These are phyloP conservation scores for Beauveria scarabaeidicola DNA, from an alignment of 2,329 filamentous ascomycete species.

Conservation along the genomic window DNA sequence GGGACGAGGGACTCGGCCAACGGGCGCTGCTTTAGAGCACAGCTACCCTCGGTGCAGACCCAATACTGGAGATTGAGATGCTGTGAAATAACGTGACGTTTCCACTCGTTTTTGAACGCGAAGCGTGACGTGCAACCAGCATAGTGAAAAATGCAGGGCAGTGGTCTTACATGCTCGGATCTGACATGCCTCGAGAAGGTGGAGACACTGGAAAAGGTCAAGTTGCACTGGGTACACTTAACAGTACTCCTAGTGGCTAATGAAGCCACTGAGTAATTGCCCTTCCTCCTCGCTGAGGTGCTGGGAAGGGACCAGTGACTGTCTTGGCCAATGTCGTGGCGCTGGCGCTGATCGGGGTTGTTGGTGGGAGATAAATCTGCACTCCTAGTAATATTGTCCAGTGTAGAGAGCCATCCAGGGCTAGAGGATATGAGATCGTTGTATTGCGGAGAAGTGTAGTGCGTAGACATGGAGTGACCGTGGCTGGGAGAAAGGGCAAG, in stretches of 20 bases:
- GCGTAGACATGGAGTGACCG: no score
- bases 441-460: not conserved
- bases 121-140: constrained; percentile 71
- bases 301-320: not conserved
- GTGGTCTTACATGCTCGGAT: constrained; percentile 49
- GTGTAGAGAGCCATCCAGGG: no score
- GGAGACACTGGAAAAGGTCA: no score
- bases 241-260: not conserved
- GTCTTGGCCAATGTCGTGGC: not conserved
- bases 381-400: no score
- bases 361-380: not conserved
- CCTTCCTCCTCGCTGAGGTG: no score
- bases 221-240: no score
- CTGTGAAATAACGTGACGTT: constrained; percentile 73
- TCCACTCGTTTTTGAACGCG: constrained; percentile 79
- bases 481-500: not conserved
- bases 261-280: not conserved
- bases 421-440: not conserved
- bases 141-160: constrained; percentile 68
- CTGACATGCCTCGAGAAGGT: constrained; percentile 41
- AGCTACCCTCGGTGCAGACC: constrained; percentile 49
- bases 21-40: constrained; percentile 27
- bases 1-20: constrained; percentile 6
- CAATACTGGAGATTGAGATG: constrained; percentile 61
- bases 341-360: not conserved